Conservation (phyloP, 2,329 filamentous ascomycete genomes). For the Pyrenophora graminea region DNA sequence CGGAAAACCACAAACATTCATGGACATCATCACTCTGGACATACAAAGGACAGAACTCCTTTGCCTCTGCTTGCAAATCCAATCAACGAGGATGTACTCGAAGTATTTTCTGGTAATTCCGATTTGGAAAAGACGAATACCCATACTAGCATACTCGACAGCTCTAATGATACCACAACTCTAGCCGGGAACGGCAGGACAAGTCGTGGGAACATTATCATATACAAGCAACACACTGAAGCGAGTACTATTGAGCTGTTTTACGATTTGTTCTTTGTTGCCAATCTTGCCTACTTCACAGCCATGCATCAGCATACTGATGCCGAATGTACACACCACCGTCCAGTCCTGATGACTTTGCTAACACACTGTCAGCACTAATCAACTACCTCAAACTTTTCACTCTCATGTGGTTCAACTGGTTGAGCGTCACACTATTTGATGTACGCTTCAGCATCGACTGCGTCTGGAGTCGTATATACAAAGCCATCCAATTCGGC, state of each 20-base stretch:
- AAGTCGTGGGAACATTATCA: conserved; percentile 28
- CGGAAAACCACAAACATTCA: conserved; percentile 9
- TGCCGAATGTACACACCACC: conserved; percentile 31
- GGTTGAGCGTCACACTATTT: conserved; percentile 65
- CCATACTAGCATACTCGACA: conserved; percentile 5
- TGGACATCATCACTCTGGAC: background rate
- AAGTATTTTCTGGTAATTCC: conserved; percentile 12
- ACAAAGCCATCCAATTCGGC: conserved; percentile 64
- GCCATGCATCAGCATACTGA: conserved; percentile 60
- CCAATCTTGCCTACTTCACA: conserved; percentile 67
- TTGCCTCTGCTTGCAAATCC: conserved; percentile 25
- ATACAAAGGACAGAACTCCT: conserved; percentile 6
- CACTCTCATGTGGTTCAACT: conserved; percentile 67
- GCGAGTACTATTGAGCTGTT: conserved; percentile 61
- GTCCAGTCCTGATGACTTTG: background rate
- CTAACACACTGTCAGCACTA: conserved; percentile 25
- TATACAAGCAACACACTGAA: conserved; percentile 45
- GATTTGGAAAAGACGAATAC: conserved; percentile 22
- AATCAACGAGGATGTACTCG: conserved; percentile 25
- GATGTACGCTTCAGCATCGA: conserved; percentile 69
- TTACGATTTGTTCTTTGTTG: conserved; percentile 66
- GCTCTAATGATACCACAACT: conserved; percentile 15
- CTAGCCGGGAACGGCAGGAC: conserved; percentile 21
- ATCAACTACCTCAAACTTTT: conserved; percentile 58
- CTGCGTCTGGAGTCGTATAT: conserved; percentile 65